Evolutionary conservation across 371 early-diverging fungal species (phyloP).

Genomic region (Mortierella sp.): DNA sequence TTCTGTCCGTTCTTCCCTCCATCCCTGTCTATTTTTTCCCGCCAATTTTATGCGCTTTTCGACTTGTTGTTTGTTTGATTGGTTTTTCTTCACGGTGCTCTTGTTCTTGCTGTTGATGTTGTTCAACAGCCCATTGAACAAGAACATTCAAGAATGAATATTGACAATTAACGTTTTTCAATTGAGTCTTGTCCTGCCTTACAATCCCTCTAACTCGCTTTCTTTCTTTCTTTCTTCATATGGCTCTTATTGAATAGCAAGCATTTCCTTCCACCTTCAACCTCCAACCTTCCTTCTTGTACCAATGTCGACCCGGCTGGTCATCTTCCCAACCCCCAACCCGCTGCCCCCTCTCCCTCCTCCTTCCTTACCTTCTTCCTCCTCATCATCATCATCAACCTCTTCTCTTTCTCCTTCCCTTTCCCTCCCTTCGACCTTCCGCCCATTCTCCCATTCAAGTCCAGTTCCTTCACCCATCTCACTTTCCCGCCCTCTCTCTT

Average conservation of each 20-base stretch:
- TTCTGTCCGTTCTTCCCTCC: neutral
- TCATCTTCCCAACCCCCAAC: conserved; percentile 14
- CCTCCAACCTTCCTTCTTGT: too few relatives aligned
- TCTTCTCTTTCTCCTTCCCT: conserved; percentile 4
- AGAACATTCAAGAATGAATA: neutral
- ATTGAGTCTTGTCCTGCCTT: neutral
- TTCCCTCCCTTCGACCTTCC: neutral
- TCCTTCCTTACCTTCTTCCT: neutral
- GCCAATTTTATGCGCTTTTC: neutral
- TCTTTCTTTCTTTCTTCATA: too few relatives aligned
- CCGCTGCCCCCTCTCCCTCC: conserved; percentile 17
- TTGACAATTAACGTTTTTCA: neutral
- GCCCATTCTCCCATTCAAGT: neutral
- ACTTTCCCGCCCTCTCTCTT: conserved; percentile 8
- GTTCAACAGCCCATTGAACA: neutral
- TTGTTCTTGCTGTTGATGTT: neutral
- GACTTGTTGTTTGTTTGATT: neutral
- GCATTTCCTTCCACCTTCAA: neutral
- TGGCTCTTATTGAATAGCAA: neutral
- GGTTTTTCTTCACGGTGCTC: too few relatives aligned
- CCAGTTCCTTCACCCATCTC: neutral
- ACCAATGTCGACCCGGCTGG: neutral
- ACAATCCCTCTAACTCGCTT: neutral
- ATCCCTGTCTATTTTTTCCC: neutral
- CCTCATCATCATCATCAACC: neutral